A percentile compares a stretch with the other conserved stretches of the same genome.
These are phyloP conservation scores for Manihot esculenta DNA, from an alignment of 441 rosid species.

Conservation along the genomic window DNA sequence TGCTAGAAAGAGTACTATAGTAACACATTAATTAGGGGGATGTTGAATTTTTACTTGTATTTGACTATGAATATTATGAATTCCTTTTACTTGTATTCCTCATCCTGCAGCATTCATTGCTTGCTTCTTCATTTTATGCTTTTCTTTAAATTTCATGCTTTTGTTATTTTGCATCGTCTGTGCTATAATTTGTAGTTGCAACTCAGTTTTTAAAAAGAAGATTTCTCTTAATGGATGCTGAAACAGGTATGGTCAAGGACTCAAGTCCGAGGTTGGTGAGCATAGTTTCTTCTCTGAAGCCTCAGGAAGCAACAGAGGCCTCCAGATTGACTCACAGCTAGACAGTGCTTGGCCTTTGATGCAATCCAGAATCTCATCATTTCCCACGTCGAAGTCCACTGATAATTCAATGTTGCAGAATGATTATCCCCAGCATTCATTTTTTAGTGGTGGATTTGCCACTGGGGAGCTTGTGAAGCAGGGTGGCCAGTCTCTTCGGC, in stretches of 20 bases:
- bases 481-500: constrained; percentile 55
- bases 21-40: neutral
- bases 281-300: constrained; percentile 46
- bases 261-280: constrained; percentile 44
- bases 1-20: neutral
- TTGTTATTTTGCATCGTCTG: neutral
- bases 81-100: neutral
- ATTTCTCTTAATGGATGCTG: neutral
- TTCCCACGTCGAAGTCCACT: constrained; percentile 31
- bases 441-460: constrained; percentile 29
- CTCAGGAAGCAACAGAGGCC: constrained; percentile 41
- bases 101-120: neutral
- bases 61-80: too few relatives aligned
- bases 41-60: neutral
- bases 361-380: constrained; percentile 40
- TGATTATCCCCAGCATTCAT: constrained; percentile 37
- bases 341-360: constrained; percentile 47
- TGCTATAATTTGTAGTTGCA: too few relatives aligned
- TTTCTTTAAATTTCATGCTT: neutral
- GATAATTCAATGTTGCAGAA: constrained; percentile 37
- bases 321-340: constrained; percentile 36
- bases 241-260: constrained; percentile 48
- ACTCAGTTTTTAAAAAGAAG: neutral
- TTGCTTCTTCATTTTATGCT: neutral
- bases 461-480: constrained; percentile 36